Percentiles rank a stretch among this genome's conserved stretches.
These are phyloP conservation scores for Cotoneaster glaucophyllus DNA, from an alignment of 306 rosid genomes.

Conservation along the genomic window DNA sequence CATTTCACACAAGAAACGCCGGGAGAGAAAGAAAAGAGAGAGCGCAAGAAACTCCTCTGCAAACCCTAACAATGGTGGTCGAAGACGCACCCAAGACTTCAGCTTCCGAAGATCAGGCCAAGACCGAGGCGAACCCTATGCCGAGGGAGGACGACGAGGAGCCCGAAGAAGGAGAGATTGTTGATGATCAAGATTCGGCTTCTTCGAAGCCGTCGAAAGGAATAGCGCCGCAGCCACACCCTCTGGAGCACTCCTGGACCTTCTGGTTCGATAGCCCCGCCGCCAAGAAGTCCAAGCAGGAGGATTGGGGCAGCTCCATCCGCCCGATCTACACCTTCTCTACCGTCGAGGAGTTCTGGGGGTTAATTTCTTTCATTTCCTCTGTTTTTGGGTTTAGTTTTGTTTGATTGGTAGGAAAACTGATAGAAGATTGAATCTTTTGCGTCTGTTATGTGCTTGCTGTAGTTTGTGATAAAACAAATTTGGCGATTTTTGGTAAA, in stretches of 20 bases:
- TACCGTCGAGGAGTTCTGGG: conserved; percentile 85
- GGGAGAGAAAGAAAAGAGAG: neutral
- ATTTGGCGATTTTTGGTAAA: neutral
- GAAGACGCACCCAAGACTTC: conserved; percentile 45
- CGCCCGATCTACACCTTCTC: conserved; percentile 73
- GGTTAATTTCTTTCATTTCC: conserved; percentile 30
- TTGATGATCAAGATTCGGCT: conserved; percentile 41
- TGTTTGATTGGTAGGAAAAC: conserved; percentile 3
- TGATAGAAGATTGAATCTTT: neutral
- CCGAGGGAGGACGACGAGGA: conserved; percentile 41
- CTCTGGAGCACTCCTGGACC: conserved; percentile 86
- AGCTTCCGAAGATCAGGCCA: conserved; percentile 32
- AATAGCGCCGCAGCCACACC: conserved; percentile 39
- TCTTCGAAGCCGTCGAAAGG: conserved; percentile 36
- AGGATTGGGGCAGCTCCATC: conserved; percentile 64
- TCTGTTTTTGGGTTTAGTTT: neutral
- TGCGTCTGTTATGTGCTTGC: neutral
- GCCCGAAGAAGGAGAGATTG: conserved; percentile 79
- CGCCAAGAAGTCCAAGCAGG: conserved; percentile 58
- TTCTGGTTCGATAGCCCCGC: conserved; percentile 89
- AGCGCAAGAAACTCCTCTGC: neutral
- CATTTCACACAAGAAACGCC: neutral
- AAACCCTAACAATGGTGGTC: conserved; percentile 38
- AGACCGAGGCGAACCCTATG: conserved; percentile 20
- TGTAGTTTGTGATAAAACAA: neutral